Evolutionary conservation across 148 eudicot genomes (phyloP), one percentile per base, ranked within the genome.

Genomic region (Nepenthes gracilis): DNA sequence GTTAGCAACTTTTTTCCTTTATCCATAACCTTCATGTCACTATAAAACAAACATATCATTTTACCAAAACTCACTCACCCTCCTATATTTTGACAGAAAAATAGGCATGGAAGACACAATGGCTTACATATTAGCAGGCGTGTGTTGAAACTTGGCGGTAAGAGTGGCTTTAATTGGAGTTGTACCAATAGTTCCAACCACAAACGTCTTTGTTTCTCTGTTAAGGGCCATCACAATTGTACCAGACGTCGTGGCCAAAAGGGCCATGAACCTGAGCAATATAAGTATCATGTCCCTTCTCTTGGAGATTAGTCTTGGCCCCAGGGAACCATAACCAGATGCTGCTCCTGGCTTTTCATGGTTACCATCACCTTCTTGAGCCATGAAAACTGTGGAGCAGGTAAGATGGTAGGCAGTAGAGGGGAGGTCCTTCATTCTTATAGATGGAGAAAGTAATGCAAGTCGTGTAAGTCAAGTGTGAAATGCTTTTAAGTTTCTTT

Each of bases 141-240:
- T 87, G 62, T 91, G 74, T 12, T 80, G 85, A 61, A 87, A 91
- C 79, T 80, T 83, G 55, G 97, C 97, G 0, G 87, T 72, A 67
- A 87, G 74, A 51, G 87, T 78, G 55, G 75, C 87, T 69, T 74
- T 79, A n/a, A 91, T 55, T 9, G 90, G 79, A 32, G 79, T 80
- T 45, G 72, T 85, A 50, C 96, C 97, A 66, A 87, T 67, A 15
- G 93, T 85, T 1, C 96, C 97, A 59, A 91, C 96, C 47, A 78
- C 81, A 8, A 87, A 33, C 1, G 87, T 80, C 54, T 80, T 85
- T 43, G 83, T 85, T 59, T 87, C 72, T 76, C 77, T 85, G 78
- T 85, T 84, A 14, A 83, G 78, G 11, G 79, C 85, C 96, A 91
- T 87, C 5, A 85, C 88, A 37, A 88, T 56, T 1, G 93, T 83